Percentiles rank a stretch among this genome's conserved stretches.
Conservation (phyloP, 1,139 yeast genomes). For the Scheffersomyces lignicola region DNA sequence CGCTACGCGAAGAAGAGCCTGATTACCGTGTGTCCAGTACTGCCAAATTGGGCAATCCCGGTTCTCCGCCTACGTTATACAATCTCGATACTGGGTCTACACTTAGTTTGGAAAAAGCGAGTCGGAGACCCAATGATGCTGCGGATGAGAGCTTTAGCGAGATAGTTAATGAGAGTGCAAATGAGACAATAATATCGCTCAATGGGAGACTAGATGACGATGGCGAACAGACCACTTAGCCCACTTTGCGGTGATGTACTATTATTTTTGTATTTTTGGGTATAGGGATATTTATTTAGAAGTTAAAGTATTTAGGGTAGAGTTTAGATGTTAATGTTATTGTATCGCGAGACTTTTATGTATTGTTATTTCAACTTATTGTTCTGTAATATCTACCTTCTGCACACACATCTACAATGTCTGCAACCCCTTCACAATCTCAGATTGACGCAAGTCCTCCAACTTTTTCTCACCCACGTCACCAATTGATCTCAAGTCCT, state of each 20-base stretch:
- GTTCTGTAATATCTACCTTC: too few species aligned
- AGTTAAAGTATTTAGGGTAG: background rate
- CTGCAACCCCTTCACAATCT: slow-evolving; percentile 51
- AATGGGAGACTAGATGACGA: slow-evolving; percentile 14
- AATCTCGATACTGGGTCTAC: slow-evolving; percentile 32
- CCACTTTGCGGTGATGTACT: too few species aligned
- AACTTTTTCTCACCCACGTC: slow-evolving; percentile 37
- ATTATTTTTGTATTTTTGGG: too few species aligned
- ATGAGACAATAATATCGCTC: slow-evolving; percentile 1
- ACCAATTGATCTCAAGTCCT: slow-evolving; percentile 64
- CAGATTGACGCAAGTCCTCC: slow-evolving; percentile 47
- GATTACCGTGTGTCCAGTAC: slow-evolving; percentile 2
- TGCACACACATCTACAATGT: slow-evolving; percentile 21
- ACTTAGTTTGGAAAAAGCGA: slow-evolving; percentile 16
- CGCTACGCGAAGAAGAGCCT: slow-evolving; percentile 32
- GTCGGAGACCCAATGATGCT: slow-evolving; percentile 6
- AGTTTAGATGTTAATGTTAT: too few species aligned
- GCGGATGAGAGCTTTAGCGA: slow-evolving; percentile 12
- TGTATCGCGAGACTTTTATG: too few species aligned
- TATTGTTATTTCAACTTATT: too few species aligned
- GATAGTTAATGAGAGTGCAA: slow-evolving; percentile 9
- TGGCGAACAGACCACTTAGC: too few species aligned
- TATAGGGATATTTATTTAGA: background rate
- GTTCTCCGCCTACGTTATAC: slow-evolving; percentile 17
- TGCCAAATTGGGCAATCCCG: slow-evolving; percentile 3